Base-by-base conservation (phyloP, 306 rosid genomes). In the Fagus sylvatica region DNA sequence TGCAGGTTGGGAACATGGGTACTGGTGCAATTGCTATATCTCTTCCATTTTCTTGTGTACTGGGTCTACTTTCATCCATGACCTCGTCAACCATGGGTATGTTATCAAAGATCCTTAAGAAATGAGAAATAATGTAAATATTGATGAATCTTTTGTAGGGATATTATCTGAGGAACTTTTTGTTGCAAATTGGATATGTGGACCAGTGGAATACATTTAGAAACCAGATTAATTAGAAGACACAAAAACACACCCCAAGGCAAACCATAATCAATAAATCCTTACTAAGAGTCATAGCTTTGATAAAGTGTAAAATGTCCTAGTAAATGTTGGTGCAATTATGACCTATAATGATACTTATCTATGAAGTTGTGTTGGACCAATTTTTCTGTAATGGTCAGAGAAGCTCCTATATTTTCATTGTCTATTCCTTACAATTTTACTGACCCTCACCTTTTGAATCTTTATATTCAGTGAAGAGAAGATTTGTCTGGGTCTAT, bases 81-180 rank as follows among this genome's bases (percentile, higher is more conserved):
- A 91, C 99, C 65, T 88, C 99, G 43, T 82, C 98, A 60, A 93
- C 97, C 76, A 91, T 95, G 99, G 99, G 99, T 95, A 91, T 30
- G 90, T 84, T 81, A 11, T 19, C 60, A 51, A 70, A 69, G 39
- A 62, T 70, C 54, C 72, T 71, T 46, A 46, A 46, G 9, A 15
- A 46, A 46, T 61, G 32, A 39, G 5, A 19, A 64, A 71, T 61
- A 73, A 49, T 69, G 55, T 62, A 55, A 73, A 75, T 17, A 54
- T 56, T 5, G 42, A 6, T 39, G 42, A 32, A 28, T 41, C 30
- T 66, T 28, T 71, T 34, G n/a, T 11, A 46, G 69, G 56, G 56
- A 76, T 72, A 61, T 77, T 70, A 67, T 75, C 64, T 49, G 13
- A 17, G 64, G 69, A 56, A 55, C 72, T 64, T 65, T 3, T 62